Base-by-base conservation (phyloP, 139 green algal genomes). In the Chlorella sp. region DNA sequence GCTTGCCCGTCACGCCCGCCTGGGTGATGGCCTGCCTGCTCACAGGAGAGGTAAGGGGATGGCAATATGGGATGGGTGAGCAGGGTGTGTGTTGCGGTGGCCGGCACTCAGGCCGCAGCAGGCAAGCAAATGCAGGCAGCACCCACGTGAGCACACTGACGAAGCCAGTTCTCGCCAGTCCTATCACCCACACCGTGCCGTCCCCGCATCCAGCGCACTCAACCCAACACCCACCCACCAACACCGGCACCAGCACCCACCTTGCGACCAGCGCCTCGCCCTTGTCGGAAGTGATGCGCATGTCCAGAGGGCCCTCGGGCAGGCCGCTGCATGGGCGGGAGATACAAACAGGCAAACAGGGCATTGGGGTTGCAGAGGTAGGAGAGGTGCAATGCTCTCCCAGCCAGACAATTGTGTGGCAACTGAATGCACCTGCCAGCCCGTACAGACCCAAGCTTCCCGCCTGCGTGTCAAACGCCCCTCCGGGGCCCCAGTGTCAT, bases 221-320 rank as follows among this genome's bases (percentile, higher is more conserved):
- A 39, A 2, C 28, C 73, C 73, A 30, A 82, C 2, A 12, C 14
- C 11, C 28, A 85, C 39, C 64, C 64, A 32, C 64, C 2, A 26
- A 11, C 22, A 28, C 7, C 64, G 22, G 24, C 1, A 12, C 68
- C 28, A 71, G 48, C 80, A 85, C 48, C n/a, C 81, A 86, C 81
- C 81, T 75, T n/a, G 81, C 81, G n/a, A 86, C 81, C 81, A 86
- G 81, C 21, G 14, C 32, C 81, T 86, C 57, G 1, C 81, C 42
- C 64, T 24, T 83, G n/a, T 89, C 85, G 30, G 36, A 64, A 4
- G 83, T 91, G 42, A 93, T 61, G 11, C 92, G 85, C 42, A 93
- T 69, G 86, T 92, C 90, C 32, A 94, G 79, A 5, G 92, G 92
- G 3, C 77, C 34, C 14, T 82, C 28, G 30, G 92, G 88, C 19